These are phyloP conservation scores for Sphagnum contortum DNA, from an alignment of 225 moss, liverwort and hornwort species.

Conservation along the genomic window DNA sequence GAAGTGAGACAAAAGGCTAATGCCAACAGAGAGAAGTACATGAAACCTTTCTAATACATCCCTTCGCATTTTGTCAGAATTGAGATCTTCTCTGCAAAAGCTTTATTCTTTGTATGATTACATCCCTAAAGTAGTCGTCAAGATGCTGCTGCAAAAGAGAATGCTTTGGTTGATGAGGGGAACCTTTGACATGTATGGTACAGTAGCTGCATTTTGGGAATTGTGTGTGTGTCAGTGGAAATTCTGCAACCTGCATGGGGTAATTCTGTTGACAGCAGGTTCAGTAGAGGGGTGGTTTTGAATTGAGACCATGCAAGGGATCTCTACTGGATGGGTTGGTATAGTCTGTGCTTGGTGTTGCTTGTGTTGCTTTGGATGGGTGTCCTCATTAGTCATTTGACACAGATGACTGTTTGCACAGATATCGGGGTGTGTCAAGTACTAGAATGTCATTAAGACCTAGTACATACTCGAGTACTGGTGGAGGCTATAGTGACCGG, in stretches of 20 bases:
- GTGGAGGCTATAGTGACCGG: conserved; percentile 40
- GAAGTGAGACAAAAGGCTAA: conserved; percentile 82
- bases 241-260: too few relatives aligned
- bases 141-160: too few relatives aligned
- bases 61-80: background rate
- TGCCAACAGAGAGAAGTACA: conserved; percentile 87
- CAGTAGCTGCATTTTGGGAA: background rate
- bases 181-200: background rate
- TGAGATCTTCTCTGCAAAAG: background rate
- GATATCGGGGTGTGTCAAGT: conserved; percentile 85
- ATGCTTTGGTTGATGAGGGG: too few relatives aligned
- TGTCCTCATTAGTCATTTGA: background rate
- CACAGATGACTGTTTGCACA: conserved; percentile 10
- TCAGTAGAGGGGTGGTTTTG: too few relatives aligned
- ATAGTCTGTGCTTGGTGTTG: too few relatives aligned
- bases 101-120: background rate
- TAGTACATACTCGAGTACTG: conserved; percentile 57
- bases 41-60: background rate
- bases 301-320: too few relatives aligned
- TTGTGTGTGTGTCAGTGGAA: too few relatives aligned
- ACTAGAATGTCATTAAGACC: conserved; percentile 51
- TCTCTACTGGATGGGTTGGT: too few relatives aligned
- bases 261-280: too few relatives aligned
- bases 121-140: too few relatives aligned
- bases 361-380: background rate